Conservation (phyloP, 106 monocot species). For the Apostasia shenzhenica region DNA sequence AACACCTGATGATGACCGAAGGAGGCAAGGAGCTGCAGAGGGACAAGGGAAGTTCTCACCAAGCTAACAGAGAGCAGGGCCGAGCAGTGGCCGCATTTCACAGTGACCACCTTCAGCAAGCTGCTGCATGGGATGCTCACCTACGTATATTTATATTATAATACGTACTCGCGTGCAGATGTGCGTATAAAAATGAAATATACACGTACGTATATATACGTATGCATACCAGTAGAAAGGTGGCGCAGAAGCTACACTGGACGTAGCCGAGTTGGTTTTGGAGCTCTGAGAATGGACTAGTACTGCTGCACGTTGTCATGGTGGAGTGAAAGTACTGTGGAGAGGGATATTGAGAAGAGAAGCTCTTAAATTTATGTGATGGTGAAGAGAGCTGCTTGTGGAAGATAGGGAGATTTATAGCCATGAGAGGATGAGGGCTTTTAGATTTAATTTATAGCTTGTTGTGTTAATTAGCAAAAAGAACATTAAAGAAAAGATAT, state of each 20-base stretch:
- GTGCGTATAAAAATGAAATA: neutral
- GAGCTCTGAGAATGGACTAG: conserved; percentile 42
- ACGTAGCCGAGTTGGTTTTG: conserved; percentile 78
- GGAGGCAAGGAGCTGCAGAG: conserved; percentile 41
- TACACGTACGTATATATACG: no score
- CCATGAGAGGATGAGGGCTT: neutral
- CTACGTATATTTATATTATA: conserved; percentile 21
- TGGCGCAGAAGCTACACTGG: conserved; percentile 81
- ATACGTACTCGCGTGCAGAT: neutral
- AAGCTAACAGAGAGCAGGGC: conserved; percentile 74
- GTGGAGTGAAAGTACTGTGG: neutral
- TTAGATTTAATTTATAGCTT: neutral
- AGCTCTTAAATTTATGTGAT: no score
- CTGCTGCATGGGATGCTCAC: conserved; percentile 78
- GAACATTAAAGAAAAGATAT: no score
- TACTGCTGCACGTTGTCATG: conserved; percentile 41
- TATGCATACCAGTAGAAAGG: conserved; percentile 54
- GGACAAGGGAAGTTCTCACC: conserved; percentile 34
- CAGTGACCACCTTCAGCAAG: conserved; percentile 61
- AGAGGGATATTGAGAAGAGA: neutral
- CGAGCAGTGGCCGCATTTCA: conserved; percentile 78
- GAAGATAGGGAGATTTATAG: neutral
- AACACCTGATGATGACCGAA: conserved; percentile 24
- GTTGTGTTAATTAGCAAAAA: neutral
- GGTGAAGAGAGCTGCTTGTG: no score